Conservation (phyloP, 2,329 filamentous ascomycete species). For the Penicillium frequentans region DNA sequence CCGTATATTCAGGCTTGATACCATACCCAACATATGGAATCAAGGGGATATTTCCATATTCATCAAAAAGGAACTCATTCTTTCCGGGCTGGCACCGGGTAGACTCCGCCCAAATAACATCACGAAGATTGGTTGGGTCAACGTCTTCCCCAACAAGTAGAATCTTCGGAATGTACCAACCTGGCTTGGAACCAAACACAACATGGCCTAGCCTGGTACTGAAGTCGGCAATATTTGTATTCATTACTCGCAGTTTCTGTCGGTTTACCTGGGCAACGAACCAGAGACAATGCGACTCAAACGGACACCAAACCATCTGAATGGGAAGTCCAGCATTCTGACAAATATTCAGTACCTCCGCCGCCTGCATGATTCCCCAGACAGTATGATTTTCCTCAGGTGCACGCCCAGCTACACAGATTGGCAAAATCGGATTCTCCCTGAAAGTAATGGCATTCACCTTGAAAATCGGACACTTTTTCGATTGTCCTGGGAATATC, state of each 20-base stretch:
- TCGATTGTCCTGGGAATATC: slow-evolving; percentile 11
- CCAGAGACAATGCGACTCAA: slow-evolving; percentile 19
- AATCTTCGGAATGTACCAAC: slow-evolving; percentile 22
- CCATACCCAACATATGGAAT: slow-evolving; percentile 13
- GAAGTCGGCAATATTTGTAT: slow-evolving; percentile 15
- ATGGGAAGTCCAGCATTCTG: slow-evolving; percentile 17
- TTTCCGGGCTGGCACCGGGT: slow-evolving; percentile 15
- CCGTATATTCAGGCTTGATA: background rate
- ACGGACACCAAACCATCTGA: slow-evolving; percentile 19
- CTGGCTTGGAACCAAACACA: slow-evolving; percentile 21
- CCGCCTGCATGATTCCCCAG: slow-evolving; percentile 16
- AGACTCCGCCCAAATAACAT: slow-evolving; percentile 22
- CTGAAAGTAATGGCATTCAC: slow-evolving; percentile 17
- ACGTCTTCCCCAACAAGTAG: slow-evolving; percentile 21
- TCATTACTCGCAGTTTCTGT: slow-evolving; percentile 10
- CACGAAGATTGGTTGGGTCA: slow-evolving; percentile 16
- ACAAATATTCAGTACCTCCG: slow-evolving; percentile 18
- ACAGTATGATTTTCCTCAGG: slow-evolving; percentile 20
- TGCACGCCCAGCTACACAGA: no score
- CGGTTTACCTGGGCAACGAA: slow-evolving; percentile 16
- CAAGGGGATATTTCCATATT: slow-evolving; percentile 13
- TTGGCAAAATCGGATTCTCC: no score
- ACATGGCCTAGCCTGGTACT: slow-evolving; percentile 14
- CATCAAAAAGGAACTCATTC: slow-evolving; percentile 13
- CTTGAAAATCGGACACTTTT: slow-evolving; percentile 15